These are phyloP conservation scores for Cyberlindnera lachancei DNA, from an alignment of 805 yeast genomes.

Conservation along the genomic window DNA sequence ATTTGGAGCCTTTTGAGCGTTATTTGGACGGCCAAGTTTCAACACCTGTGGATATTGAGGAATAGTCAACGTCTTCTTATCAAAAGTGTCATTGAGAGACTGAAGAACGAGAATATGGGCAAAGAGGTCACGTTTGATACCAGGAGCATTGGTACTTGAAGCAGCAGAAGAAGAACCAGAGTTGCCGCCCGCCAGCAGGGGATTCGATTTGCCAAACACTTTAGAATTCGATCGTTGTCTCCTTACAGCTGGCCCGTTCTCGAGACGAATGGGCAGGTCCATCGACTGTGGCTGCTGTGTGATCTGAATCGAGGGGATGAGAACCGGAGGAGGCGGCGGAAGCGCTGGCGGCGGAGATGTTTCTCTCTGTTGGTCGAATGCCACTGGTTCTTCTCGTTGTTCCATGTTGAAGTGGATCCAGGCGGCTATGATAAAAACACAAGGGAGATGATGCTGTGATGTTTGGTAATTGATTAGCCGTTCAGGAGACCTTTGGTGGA, in stretches of 20 bases:
- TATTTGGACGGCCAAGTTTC: conserved; percentile 86
- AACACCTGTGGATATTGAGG: conserved; percentile 79
- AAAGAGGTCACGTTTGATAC: conserved; percentile 17
- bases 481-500: too few species aligned
- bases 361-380: too few species aligned
- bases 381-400: too few species aligned
- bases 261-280: conserved; percentile 6
- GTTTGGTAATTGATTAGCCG: too few species aligned
- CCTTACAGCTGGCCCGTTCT: conserved; percentile 4
- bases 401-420: too few species aligned
- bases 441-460: too few species aligned
- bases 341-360: too few species aligned
- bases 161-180: background rate
- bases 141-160: background rate
- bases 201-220: conserved; percentile 8
- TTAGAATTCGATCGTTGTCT: conserved; percentile 10
- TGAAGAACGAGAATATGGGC: conserved; percentile 61
- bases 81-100: conserved; percentile 78
- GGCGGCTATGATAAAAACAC: too few species aligned
- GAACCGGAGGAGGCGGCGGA: too few species aligned
- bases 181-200: background rate
- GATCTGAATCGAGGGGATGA: too few species aligned
- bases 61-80: conserved; percentile 66
- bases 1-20: conserved; percentile 41
- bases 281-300: too few species aligned